Percentiles rank a stretch among this genome's conserved stretches.
Evolutionary conservation across 2,329 filamentous ascomycete genomes (phyloP).

Genomic region (Microdochium trichocladiopsis): DNA sequence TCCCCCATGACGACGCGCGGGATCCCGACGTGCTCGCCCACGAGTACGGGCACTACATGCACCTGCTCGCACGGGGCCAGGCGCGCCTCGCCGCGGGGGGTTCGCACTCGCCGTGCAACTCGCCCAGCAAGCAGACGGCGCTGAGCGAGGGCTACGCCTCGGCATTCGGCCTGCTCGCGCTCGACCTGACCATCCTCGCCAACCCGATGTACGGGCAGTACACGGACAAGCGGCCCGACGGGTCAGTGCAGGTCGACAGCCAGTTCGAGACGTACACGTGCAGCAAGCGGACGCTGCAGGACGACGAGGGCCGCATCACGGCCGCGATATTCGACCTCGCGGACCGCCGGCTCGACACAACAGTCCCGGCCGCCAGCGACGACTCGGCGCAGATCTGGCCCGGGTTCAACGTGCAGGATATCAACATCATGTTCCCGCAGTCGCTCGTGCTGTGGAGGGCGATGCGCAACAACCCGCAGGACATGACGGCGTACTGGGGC

Average conservation of each 20-base stretch:
- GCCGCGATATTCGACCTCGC: neutral
- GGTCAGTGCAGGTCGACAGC: neutral
- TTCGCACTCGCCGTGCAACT: neutral
- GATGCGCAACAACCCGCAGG: neutral
- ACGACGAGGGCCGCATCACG: neutral
- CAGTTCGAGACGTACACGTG: neutral
- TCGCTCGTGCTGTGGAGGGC: neutral
- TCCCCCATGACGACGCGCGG: neutral
- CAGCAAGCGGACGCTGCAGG: neutral
- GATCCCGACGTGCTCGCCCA: neutral
- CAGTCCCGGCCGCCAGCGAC: neutral
- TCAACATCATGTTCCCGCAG: neutral
- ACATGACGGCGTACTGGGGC: neutral
- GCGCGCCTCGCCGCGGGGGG: neutral
- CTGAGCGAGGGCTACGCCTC: slow-evolving; percentile 1
- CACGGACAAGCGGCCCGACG: neutral
- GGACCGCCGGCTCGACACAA: neutral
- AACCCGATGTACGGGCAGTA: neutral
- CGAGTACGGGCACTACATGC: neutral
- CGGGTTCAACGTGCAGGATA: neutral
- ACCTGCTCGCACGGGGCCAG: neutral
- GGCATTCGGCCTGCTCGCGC: neutral
- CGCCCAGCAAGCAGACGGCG: neutral
- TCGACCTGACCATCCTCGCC: slow-evolving; percentile 1
- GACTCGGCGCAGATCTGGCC: neutral